phyloP scores from a whole-genome alignment of 495 filamentous ascomycete species.

The Rhizodiscina lignyota region DNA sequence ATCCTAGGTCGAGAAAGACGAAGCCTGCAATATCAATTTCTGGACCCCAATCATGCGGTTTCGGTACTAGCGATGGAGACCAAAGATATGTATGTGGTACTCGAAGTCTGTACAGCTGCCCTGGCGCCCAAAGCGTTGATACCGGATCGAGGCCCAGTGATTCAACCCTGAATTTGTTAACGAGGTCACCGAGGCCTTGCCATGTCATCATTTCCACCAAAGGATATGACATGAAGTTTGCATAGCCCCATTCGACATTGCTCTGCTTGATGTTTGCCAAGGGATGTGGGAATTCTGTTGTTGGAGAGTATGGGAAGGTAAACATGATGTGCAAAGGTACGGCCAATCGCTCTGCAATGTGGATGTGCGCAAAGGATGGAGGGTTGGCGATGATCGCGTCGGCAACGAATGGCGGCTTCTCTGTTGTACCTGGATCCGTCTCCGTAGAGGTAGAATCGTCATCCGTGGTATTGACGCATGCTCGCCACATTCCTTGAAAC shows the following conservation, averaged over 20 bases:
- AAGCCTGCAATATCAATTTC: conserved; percentile 24
- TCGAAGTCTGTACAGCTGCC: conserved; percentile 20
- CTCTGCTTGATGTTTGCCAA: conserved; percentile 24
- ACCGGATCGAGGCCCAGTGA: conserved; percentile 18
- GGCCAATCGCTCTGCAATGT: conserved; percentile 24
- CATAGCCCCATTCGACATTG: conserved; percentile 30
- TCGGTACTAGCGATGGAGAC: conserved; percentile 21
- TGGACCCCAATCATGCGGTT: conserved; percentile 23
- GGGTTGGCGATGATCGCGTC: conserved; percentile 27
- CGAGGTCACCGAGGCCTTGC: conserved; percentile 23
- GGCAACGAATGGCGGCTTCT: conserved; percentile 30
- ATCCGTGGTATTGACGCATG: conserved; percentile 23
- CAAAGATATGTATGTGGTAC: conserved; percentile 25
- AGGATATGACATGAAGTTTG: conserved; percentile 60
- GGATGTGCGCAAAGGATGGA: conserved; percentile 20
- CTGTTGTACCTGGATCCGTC: conserved; percentile 29
- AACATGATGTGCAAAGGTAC: conserved; percentile 26
- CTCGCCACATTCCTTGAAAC: conserved; percentile 25
- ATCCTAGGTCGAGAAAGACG: conserved; percentile 21
- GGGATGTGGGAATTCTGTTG: conserved; percentile 21
- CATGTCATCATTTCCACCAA: conserved; percentile 35
- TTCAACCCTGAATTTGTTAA: conserved; percentile 19
- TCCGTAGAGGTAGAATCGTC: too few species aligned
- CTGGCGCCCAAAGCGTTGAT: conserved; percentile 22
- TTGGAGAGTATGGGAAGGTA: conserved; percentile 23